Evolutionary conservation across 2,329 filamentous ascomycete species (phyloP), one percentile per base, ranked within the genome.

Genomic region (Xylariales sp.): DNA sequence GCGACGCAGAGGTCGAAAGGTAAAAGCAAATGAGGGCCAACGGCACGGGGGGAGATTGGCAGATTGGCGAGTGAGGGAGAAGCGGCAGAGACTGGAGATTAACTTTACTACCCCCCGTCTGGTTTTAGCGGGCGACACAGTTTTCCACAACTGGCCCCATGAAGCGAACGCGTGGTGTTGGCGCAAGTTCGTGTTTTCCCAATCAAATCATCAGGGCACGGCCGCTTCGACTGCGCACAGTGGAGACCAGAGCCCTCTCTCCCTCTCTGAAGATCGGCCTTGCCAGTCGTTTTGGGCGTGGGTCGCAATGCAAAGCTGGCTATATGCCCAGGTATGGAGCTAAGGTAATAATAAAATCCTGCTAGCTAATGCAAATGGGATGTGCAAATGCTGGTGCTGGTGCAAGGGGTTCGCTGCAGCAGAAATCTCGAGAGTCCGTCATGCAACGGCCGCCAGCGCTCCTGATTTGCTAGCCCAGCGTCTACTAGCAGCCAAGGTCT

Each of bases 81-180:
- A 33, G 31, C 31, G 17, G 29, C 17, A 31, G 19, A 33, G 31
- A 33, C 24, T 33, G 20, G 33, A 18, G 17, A 27, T 25, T 21
- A 19, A 37, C 29, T 28, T 21, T 40, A 16, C 23, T 19, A 14
- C n/a, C n/a, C n/a, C n/a, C n/a, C n/a, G n/a, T n/a, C n/a, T n/a
- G n/a, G n/a, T n/a, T n/a, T n/a, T n/a, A n/a, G n/a, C n/a, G n/a
- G n/a, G n/a, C n/a, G n/a, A n/a, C n/a, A n/a, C n/a, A n/a, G n/a
- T n/a, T n/a, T n/a, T n/a, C n/a, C n/a, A n/a, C n/a, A n/a, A n/a
- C n/a, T n/a, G n/a, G n/a, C n/a, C n/a, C 12, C 51, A 53, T 55
- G 53, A 54, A 40, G 35, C 44, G 38, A 49, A 55, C 55, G 55
- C 54, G 55, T 56, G 49, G 47, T 47, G 52, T 51, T 53, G 53